A percentile compares a stretch with the other conserved stretches of the same genome.
Conservation (phyloP, 306 rosid species). For the Hippophae tibetana region DNA sequence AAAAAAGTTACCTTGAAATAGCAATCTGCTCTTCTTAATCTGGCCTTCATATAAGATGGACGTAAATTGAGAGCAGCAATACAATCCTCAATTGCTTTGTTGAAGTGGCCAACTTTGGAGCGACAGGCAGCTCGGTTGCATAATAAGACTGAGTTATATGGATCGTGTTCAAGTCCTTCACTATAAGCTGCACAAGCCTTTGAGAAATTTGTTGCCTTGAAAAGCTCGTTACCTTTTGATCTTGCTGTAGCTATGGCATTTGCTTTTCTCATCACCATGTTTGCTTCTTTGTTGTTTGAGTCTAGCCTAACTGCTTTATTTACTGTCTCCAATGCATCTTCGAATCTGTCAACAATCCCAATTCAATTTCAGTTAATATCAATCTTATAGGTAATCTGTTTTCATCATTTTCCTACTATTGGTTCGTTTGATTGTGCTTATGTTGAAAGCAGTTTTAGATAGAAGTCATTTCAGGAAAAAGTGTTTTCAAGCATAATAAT, state of each 20-base stretch:
- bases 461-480: too few species aligned
- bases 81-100: conserved; percentile 70
- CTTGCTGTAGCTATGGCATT: conserved; percentile 42
- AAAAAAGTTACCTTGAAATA: conserved; percentile 47
- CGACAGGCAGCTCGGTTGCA: conserved; percentile 79
- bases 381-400: too few species aligned
- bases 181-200: conserved; percentile 66
- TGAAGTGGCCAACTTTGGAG: conserved; percentile 53
- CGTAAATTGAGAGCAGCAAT: conserved; percentile 49
- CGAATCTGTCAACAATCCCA: conserved; percentile 35
- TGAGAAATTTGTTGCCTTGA: conserved; percentile 52
- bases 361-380: too few species aligned
- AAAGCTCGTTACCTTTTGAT: conserved; percentile 62
- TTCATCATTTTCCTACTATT: neutral
- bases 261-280: conserved; percentile 39
- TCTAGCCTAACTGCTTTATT: conserved; percentile 52
- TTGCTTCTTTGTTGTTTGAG: conserved; percentile 48
- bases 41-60: conserved; percentile 68
- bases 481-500: too few species aligned
- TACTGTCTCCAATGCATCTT: conserved; percentile 60
- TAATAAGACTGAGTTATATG: conserved; percentile 51
- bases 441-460: too few species aligned
- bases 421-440: too few species aligned
- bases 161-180: conserved; percentile 72
- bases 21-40: conserved; percentile 81